Evolutionary conservation across 2,329 filamentous ascomycete genomes (phyloP).

Genomic region (Tolypocladium endophyticum): DNA sequence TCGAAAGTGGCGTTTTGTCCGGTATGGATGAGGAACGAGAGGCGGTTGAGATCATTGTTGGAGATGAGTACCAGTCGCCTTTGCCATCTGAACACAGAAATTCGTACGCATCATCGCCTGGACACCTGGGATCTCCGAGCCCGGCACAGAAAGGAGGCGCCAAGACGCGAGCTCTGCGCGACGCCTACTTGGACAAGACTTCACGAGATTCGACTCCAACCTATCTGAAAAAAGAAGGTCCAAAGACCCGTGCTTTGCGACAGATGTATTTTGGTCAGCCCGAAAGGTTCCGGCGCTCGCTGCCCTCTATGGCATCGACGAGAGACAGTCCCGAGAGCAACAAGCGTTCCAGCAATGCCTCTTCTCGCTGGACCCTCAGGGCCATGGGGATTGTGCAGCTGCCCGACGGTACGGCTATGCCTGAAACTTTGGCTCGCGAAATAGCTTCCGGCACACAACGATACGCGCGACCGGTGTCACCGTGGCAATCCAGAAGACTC

Average conservation of each 20-base stretch:
- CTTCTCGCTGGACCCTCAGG: constrained; percentile 35
- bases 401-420: constrained; percentile 41
- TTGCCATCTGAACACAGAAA: constrained; percentile 8
- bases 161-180: constrained; percentile 18
- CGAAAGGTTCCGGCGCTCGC: constrained; percentile 25
- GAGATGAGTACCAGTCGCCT: constrained; percentile 11
- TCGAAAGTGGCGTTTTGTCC: constrained; percentile 30
- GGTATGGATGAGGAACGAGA: constrained; percentile 28
- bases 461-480: neutral
- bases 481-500: neutral
- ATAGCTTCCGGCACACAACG: constrained; percentile 12
- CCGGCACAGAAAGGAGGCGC: constrained; percentile 8
- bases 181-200: constrained; percentile 8
- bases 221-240: constrained; percentile 9
- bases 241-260: constrained; percentile 26
- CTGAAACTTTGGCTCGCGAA: constrained; percentile 38
- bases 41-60: constrained; percentile 23
- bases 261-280: constrained; percentile 20
- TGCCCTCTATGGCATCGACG: constrained; percentile 22
- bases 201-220: neutral
- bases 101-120: constrained; percentile 8
- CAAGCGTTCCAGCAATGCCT: constrained; percentile 24
- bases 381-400: constrained; percentile 42
- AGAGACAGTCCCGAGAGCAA: constrained; percentile 14
- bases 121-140: neutral